A percentile compares a stretch with the other conserved stretches of the same genome.
These are phyloP conservation scores for Coniferiporia sulphurascens DNA, from an alignment of 1,284 basidiomycete species.

Conservation along the genomic window DNA sequence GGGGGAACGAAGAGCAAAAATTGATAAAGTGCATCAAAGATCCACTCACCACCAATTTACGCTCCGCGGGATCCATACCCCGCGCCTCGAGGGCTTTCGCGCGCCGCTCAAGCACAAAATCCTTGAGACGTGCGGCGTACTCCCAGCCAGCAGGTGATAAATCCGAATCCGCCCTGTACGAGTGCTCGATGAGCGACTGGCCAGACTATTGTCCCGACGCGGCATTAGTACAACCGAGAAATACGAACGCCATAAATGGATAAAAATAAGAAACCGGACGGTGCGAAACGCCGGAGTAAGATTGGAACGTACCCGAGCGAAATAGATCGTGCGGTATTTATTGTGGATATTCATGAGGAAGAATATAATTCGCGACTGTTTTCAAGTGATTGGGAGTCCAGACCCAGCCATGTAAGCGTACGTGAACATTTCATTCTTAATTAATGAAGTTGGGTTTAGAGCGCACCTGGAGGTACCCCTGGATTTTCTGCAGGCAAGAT, in stretches of 20 bases:
- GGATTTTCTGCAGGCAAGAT: conserved; percentile 58
- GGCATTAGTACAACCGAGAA: not conserved
- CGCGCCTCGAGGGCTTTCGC: conserved; percentile 64
- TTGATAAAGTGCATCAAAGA: conserved; percentile 8
- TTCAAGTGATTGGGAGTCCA: not conserved
- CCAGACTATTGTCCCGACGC: conserved; percentile 56
- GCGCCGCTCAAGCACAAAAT: conserved; percentile 78
- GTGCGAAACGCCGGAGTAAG: not conserved
- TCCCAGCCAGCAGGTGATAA: conserved; percentile 94
- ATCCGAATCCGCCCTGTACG: conserved; percentile 98
- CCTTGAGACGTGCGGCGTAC: conserved; percentile 83
- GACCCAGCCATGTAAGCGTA: too few species aligned
- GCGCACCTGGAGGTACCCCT: conserved; percentile 75
- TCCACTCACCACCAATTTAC: conserved; percentile 66
- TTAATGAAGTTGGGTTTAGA: too few species aligned
- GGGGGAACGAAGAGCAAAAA: not conserved
- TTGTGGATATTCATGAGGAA: conserved; percentile 99
- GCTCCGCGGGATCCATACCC: conserved; percentile 57
- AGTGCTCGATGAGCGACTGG: conserved; percentile 95
- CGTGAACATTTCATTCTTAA: too few species aligned
- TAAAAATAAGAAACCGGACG: not conserved
- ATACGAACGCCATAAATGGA: not conserved
- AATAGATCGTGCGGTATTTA: conserved; percentile 84
- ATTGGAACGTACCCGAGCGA: conserved; percentile 67
- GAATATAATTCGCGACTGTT: conserved; percentile 87